phyloP scores from a whole-genome alignment of 1,284 basidiomycete genomes.

The Ceratobasidium sp. region DNA sequence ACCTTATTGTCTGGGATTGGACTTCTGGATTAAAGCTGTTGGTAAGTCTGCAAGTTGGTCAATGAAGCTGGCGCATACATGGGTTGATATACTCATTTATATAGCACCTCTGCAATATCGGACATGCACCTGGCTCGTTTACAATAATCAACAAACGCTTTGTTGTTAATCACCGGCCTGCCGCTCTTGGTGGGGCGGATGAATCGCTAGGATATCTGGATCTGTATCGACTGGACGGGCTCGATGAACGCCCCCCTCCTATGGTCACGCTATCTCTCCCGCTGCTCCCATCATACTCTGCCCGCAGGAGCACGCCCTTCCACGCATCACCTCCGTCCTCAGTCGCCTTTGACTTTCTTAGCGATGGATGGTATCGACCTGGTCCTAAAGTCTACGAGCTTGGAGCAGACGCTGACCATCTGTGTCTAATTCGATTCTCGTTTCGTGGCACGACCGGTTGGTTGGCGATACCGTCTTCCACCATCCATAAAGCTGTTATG shows the following conservation, averaged over 20 bases:
- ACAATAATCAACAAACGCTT: background rate
- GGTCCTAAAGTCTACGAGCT: background rate
- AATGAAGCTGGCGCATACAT: background rate
- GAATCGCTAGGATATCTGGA: background rate
- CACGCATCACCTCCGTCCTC: background rate
- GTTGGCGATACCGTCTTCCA: slow-evolving; percentile 4
- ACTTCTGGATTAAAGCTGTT: background rate
- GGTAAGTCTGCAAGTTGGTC: background rate
- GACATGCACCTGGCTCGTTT: background rate
- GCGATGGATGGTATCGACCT: slow-evolving; percentile 3
- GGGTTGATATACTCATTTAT: background rate
- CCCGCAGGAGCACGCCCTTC: background rate
- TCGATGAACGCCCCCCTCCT: background rate
- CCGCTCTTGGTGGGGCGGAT: background rate
- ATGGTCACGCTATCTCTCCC: background rate
- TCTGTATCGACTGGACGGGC: background rate
- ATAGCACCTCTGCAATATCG: background rate
- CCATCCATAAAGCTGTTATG: background rate
- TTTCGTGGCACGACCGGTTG: background rate
- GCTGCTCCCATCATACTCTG: background rate
- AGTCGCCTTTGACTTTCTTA: background rate
- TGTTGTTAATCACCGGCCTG: background rate
- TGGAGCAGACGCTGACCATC: background rate
- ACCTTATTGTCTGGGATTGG: slow-evolving; percentile 34
- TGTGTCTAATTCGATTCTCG: background rate